Percentiles rank a stretch among this genome's conserved stretches.
Conservation (phyloP, 2,329 filamentous ascomycete species). For the Verticillium longisporum region DNA sequence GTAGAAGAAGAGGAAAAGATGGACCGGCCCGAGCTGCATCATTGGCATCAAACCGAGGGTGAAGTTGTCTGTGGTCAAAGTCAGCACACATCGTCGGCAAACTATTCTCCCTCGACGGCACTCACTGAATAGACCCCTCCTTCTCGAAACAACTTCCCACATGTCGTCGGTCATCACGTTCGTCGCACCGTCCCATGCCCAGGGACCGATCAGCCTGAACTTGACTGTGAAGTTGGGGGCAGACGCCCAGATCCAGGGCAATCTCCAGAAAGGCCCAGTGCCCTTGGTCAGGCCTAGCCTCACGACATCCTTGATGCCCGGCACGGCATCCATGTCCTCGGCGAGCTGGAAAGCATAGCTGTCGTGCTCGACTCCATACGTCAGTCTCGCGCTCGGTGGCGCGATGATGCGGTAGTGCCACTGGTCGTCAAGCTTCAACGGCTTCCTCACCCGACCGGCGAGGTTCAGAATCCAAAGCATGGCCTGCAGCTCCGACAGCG, state of each 20-base stretch:
- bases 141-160: constrained; percentile 28
- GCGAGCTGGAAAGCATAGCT: constrained; percentile 43
- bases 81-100: background rate
- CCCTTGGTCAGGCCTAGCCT: constrained; percentile 16
- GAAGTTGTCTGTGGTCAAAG: background rate
- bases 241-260: constrained; percentile 38
- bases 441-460: constrained; percentile 16
- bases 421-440: constrained; percentile 24
- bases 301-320: constrained; percentile 25
- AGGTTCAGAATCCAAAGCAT: constrained; percentile 38
- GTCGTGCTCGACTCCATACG: constrained; percentile 41
- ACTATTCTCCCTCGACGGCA: constrained; percentile 1
- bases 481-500: constrained; percentile 40
- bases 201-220: constrained; percentile 38
- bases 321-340: constrained; percentile 36
- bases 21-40: background rate
- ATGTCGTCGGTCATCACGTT: constrained; percentile 33
- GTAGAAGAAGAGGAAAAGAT: background rate
- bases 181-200: constrained; percentile 29
- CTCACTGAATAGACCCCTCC: constrained; percentile 29
- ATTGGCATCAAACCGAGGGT: background rate
- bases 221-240: constrained; percentile 42
- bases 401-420: constrained; percentile 32
- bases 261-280: constrained; percentile 18
- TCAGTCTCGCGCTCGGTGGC: constrained; percentile 22